Base-by-base conservation (phyloP, 2,329 filamentous ascomycete genomes). In the Trichophyton schoenleinii region DNA sequence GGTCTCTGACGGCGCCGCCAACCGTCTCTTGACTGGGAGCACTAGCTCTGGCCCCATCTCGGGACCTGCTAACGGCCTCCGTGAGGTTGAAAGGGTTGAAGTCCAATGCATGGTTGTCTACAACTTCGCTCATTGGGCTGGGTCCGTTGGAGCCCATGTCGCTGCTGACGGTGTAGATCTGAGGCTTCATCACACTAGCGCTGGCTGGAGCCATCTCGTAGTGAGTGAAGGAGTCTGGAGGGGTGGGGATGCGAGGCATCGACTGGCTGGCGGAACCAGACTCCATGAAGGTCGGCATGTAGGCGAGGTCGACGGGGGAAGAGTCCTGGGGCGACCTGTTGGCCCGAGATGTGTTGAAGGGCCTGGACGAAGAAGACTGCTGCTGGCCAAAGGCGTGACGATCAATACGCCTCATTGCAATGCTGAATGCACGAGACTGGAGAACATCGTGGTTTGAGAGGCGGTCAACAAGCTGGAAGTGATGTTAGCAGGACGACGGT, bases 271-370 rank as follows among this genome's bases (percentile, higher is more conserved):
- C 31, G 13, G 69, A 63, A 13, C 67, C 58, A 18, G 69, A 66
- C 58, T 79, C 75, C 36, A 78, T 71, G 66, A 79, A 75, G 61
- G 76, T 75, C 41, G 83, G 83, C 66, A 86, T 75, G 74, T 80
- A 85, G 67, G 79, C 79, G 68, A 86, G 85, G 74, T 86, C 83
- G 63, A 86, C 81, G 48, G 83, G 83, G 46, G 81, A 84, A 63
- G 72, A 74, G 73, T 86, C 83, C 60, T 80, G 78, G 64, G 81
- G 76, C 31, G 80, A 73, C 70, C 84, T 84, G 60, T 79, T 73
- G 63, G 77, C 72, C 63, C 81, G 80, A 64, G 79, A 82, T 63
- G 83, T 84, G 74, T 86, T 86, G 78, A 86, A 85, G 68, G 80
- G 77, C 61, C 82, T 80, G 64, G 72, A 31, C 28, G 28, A 73